A percentile compares a stretch with the other conserved stretches of the same genome.
Conservation (phyloP, 83 land plant species). For the Thuja plicata region DNA sequence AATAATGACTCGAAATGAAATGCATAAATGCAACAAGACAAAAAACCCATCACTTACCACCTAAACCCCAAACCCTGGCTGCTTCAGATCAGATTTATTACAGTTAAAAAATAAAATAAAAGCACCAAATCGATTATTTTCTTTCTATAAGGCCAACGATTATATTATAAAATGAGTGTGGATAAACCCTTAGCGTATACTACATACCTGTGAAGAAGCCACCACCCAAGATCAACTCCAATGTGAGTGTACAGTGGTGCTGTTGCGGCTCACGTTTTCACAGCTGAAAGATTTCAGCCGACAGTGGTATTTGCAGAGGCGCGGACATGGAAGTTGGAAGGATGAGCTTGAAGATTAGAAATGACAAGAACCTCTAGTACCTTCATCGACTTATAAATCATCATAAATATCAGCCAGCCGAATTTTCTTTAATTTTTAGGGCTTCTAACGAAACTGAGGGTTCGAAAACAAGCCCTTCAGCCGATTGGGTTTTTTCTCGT, state of each 20-base stretch:
- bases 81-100: neutral
- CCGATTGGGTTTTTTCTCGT: neutral
- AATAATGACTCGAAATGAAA: neutral
- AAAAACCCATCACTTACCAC: neutral
- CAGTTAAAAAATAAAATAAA: neutral
- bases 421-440: neutral
- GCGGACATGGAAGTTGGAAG: neutral
- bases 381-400: neutral
- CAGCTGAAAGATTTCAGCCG: neutral
- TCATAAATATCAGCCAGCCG: neutral
- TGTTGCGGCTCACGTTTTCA: neutral
- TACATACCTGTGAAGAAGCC: neutral
- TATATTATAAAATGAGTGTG: neutral
- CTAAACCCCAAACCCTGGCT: conserved; percentile 1
- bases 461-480: neutral
- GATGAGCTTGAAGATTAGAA: neutral
- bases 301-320: neutral
- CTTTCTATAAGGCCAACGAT: neutral
- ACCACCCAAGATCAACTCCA: neutral
- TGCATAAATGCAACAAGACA: neutral
- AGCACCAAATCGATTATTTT: neutral
- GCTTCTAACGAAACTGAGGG: neutral
- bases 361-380: neutral
- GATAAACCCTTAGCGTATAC: neutral
- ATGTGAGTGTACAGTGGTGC: neutral